Evolutionary conservation across 768 basidiomycete species (phyloP), one percentile per base, ranked within the genome.

Genomic region (Terana coerulea): DNA sequence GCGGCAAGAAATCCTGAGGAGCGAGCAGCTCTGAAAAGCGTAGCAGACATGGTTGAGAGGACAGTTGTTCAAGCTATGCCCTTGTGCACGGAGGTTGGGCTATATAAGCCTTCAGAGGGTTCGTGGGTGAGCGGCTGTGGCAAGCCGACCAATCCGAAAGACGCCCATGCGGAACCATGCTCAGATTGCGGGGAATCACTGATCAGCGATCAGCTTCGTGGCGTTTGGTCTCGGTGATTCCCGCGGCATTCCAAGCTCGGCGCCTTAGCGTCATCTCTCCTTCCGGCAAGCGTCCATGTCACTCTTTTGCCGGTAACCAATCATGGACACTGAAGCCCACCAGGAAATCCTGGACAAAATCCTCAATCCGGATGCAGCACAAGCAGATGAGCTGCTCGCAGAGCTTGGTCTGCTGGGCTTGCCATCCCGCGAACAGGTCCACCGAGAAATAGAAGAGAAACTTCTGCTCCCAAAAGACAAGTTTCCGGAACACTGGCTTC

Each of bases 401-500:
- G 72, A 77, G 37, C 75, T 93, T 8, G 78, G 79, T 6, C 75
- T 93, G 12, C 73, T 74, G 34, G 67, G 67, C 15, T 61, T 80
- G 21, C 87, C 87, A 8, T 75, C 83, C 33, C 72, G 71, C 40
- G 78, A 83, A 36, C 71, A 78, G 56, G 74, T 92, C 15, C 75
- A 83, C 63, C 72, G 66, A 46, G 78, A 86, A 53, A 83, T 98
- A 49, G 91, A 95, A 64, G 73, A 82, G 54, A 80, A 80, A 53
- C 71, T 95, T 21, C 73, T 95, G 28, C 69, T 84, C 19, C 92
- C 92, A 3, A 81, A 79, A 41, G 73, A 76, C 37, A 74, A 67
- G 29, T 69, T 95, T 17, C 88, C 86, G 2, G 70, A 75, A 7
- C 82, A 88, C 53, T 88, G 86, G 80, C 73, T 95, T 43, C 76